Evolutionary conservation across 106 monocot genomes (phyloP), one percentile per base, ranked within the genome.

Genomic region (Amphibolis antarctica): DNA sequence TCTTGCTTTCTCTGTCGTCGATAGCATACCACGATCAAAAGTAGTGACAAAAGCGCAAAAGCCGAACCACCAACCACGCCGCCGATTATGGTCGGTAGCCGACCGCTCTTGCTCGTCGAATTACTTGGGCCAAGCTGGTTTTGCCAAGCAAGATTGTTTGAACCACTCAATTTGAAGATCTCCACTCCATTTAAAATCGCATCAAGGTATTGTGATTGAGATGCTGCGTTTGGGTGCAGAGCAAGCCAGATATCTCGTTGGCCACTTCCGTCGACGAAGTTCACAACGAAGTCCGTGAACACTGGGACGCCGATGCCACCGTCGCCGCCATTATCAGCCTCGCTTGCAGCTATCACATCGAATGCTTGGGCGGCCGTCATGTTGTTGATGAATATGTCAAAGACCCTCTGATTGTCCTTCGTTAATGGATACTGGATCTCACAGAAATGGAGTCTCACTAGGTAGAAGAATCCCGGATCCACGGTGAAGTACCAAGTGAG

Each of bases 171-270:
- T 30, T 85, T 85, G 51, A 85, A 85, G 50, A 81, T 65, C 61
- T 85, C 85, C 29, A 85, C 60, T 1, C 85, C 85, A 56, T 85
- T 85, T 49, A 81, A 54, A 45, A 81, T 75, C 0, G 81, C 78
- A 59, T 85, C 78, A 43, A 23, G 65, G n/a, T 45, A 81, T 60
- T 65, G n/a, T n/a, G n/a, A n/a, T n/a, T n/a, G n/a, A n/a, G n/a
- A n/a, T n/a, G n/a, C n/a, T n/a, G n/a, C n/a, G n/a, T n/a, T n/a
- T n/a, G n/a, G n/a, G n/a, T n/a, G n/a, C n/a, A n/a, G n/a, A n/a
- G n/a, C n/a, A n/a, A n/a, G n/a, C n/a, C n/a, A n/a, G n/a, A n/a
- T n/a, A n/a, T n/a, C n/a, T n/a, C n/a, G n/a, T n/a, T n/a, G n/a
- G n/a, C n/a, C n/a, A n/a, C n/a, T n/a, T n/a, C n/a, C n/a, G n/a